These are phyloP conservation scores for Starmera pachycereana DNA, from an alignment of 805 yeast species.

Conservation along the genomic window DNA sequence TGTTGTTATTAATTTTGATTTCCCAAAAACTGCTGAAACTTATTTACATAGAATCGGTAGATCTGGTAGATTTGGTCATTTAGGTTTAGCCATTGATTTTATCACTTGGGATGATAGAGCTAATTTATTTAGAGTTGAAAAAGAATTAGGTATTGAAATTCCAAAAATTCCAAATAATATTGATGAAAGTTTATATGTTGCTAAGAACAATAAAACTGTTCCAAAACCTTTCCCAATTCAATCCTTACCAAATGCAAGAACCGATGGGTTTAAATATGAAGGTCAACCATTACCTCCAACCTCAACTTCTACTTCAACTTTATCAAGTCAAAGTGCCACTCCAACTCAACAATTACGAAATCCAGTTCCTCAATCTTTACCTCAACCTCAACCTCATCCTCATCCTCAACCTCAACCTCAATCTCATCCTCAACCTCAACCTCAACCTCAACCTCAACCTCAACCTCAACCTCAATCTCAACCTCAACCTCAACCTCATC, in stretches of 20 bases:
- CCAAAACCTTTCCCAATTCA: slow-evolving; percentile 87
- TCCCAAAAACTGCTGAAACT: slow-evolving; percentile 97
- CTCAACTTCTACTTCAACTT: slow-evolving; percentile 19
- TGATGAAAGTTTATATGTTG: slow-evolving; percentile 82
- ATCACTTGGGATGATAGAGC: slow-evolving; percentile 96
- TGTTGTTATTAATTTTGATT: slow-evolving; percentile 95
- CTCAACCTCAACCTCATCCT: slow-evolving; percentile 14
- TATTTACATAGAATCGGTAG: slow-evolving; percentile 98
- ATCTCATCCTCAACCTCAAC: too few relatives aligned
- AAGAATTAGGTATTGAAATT: slow-evolving; percentile 94
- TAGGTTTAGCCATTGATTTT: slow-evolving; percentile 93
- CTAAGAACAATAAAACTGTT: slow-evolving; percentile 58
- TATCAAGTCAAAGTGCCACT: slow-evolving; percentile 14
- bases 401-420: slow-evolving; percentile 22
- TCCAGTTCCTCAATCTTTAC: background rate
- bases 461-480: too few relatives aligned
- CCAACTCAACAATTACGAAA: slow-evolving; percentile 7
- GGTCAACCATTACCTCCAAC: slow-evolving; percentile 29
- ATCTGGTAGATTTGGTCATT: slow-evolving; percentile 97
- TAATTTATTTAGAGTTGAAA: slow-evolving; percentile 88
- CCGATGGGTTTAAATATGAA: slow-evolving; percentile 30
- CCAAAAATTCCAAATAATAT: slow-evolving; percentile 93
- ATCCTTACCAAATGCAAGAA: slow-evolving; percentile 33
- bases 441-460: too few relatives aligned
- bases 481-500: too few relatives aligned